These are phyloP conservation scores for Phytopythium vexans DNA, from an alignment of 352 stramenopile genomes.

Conservation along the genomic window DNA sequence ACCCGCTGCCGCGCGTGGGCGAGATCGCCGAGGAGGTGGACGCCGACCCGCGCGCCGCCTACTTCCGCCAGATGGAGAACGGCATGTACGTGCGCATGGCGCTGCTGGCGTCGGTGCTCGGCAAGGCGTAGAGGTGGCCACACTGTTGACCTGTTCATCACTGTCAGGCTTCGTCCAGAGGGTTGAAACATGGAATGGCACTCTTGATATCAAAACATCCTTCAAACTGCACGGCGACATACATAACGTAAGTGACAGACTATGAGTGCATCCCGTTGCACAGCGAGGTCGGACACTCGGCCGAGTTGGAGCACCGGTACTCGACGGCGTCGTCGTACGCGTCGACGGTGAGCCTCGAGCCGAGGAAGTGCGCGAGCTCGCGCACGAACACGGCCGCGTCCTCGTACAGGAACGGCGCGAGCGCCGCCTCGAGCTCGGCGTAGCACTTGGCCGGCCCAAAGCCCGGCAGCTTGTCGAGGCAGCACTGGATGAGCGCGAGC, in stretches of 20 bases:
- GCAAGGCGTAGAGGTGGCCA: slow-evolving; percentile 52
- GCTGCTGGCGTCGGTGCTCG: slow-evolving; percentile 92
- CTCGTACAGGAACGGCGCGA: slow-evolving; percentile 66
- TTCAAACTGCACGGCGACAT: no score
- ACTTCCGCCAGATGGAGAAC: slow-evolving; percentile 98
- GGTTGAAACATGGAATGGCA: no score
- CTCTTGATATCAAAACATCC: no score
- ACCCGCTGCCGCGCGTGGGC: slow-evolving; percentile 96
- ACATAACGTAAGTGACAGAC: slow-evolving; percentile 7
- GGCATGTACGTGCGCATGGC: slow-evolving; percentile 99
- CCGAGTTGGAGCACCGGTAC: slow-evolving; percentile 52
- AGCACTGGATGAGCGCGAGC: slow-evolving; percentile 57
- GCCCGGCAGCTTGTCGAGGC: slow-evolving; percentile 44
- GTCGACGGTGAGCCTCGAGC: slow-evolving; percentile 56
- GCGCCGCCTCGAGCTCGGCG: slow-evolving; percentile 36
- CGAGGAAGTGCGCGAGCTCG: slow-evolving; percentile 66
- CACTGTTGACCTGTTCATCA: not conserved
- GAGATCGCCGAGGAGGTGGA: slow-evolving; percentile 98
- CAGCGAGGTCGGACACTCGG: slow-evolving; percentile 35
- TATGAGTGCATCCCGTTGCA: slow-evolving; percentile 22
- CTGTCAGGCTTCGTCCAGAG: no score
- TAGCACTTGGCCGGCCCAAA: slow-evolving; percentile 36
- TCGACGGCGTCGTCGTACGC: slow-evolving; percentile 64
- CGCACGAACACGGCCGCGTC: slow-evolving; percentile 53
- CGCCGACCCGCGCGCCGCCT: slow-evolving; percentile 92